A percentile compares a stretch with the other conserved stretches of the same genome.
phyloP scores from a whole-genome alignment of 345 rosid species.

The Mercurialis annua region DNA sequence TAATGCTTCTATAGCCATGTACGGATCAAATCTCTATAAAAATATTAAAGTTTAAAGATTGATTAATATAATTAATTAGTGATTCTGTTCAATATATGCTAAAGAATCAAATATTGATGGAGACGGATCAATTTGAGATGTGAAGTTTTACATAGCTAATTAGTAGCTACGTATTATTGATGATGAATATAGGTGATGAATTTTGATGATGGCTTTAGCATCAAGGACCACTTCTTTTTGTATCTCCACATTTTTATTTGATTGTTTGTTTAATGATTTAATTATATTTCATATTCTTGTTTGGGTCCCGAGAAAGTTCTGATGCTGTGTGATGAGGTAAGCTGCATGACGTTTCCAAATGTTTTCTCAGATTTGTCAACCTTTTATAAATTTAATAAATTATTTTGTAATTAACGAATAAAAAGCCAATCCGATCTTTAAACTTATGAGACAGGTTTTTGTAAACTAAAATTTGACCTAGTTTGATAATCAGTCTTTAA shows the following conservation, averaged over 20 bases:
- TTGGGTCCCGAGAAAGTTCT: not conserved
- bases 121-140: not conserved
- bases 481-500: too few species aligned
- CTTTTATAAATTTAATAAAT: not conserved
- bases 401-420: not conserved
- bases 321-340: not conserved
- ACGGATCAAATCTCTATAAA: slow-evolving; percentile 8
- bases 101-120: not conserved
- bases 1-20: not conserved
- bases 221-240: not conserved
- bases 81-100: not conserved
- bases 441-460: too few species aligned
- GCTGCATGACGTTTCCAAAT: not conserved
- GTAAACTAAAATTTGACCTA: too few species aligned
- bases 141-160: not conserved
- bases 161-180: not conserved
- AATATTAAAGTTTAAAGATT: not conserved
- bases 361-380: not conserved
- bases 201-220: not conserved
- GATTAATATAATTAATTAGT: not conserved
- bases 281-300: not conserved
- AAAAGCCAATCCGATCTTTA: too few species aligned
- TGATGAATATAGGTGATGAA: not conserved
- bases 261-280: not conserved
- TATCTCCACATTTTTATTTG: not conserved